Percentiles rank a stretch among this genome's conserved stretches.
phyloP scores from a whole-genome alignment of 1,139 yeast genomes.

The Geotrichum fermentans region DNA sequence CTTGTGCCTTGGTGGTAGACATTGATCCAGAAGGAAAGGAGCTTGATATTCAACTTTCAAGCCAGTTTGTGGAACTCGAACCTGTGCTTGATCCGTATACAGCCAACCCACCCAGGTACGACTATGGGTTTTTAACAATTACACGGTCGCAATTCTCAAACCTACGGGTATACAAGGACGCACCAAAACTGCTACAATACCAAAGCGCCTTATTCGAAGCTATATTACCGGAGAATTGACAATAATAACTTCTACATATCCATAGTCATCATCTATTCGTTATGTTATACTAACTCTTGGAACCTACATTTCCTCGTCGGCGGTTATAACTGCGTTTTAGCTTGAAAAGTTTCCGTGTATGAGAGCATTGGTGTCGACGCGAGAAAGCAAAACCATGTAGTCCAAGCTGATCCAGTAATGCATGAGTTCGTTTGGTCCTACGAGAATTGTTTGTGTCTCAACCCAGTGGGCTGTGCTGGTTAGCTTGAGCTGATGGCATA shows the following conservation, averaged over 20 bases:
- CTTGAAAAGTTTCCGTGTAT: not conserved
- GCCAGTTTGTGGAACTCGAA: conserved; percentile 10
- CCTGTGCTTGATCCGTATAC: conserved; percentile 6
- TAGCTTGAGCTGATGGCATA: too few species aligned
- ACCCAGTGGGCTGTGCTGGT: conserved; percentile 17
- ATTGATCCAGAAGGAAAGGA: not conserved
- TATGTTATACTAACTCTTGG: too few species aligned
- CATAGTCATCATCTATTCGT: too few species aligned
- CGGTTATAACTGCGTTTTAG: not conserved
- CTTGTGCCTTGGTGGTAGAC: conserved; percentile 9
- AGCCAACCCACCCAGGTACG: conserved; percentile 5
- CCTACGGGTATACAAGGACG: conserved; percentile 2
- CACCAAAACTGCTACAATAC: conserved; percentile 7
- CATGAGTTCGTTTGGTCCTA: conserved; percentile 20
- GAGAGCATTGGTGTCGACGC: conserved; percentile 17
- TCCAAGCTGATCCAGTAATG: conserved; percentile 21
- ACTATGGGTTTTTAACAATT: conserved; percentile 7
- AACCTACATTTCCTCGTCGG: not conserved
- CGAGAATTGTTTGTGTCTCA: conserved; percentile 32
- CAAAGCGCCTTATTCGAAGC: conserved; percentile 11
- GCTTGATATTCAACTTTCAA: conserved; percentile 7
- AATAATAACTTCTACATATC: not conserved
- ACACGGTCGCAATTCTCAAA: not conserved
- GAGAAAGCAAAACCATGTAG: conserved; percentile 16
- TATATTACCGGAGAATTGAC: not conserved